Percentiles rank a stretch among this genome's conserved stretches.
These are phyloP conservation scores for Tagetes erecta DNA, from an alignment of 129 eudicot genomes.

Conservation along the genomic window DNA sequence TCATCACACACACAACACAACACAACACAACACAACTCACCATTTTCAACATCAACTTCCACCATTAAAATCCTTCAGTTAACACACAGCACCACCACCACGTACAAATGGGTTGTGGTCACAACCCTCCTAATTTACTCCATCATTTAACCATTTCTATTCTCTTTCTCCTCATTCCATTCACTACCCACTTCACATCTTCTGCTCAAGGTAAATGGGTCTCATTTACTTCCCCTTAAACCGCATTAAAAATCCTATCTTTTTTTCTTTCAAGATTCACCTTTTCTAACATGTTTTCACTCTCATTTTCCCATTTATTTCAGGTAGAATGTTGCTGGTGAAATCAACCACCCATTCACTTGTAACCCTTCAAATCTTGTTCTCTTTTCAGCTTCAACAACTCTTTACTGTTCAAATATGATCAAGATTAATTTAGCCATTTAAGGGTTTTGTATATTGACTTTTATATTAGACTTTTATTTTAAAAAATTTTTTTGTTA, in stretches of 20 bases:
- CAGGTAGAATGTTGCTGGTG: constrained; percentile 50
- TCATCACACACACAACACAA: neutral
- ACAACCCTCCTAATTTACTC: constrained; percentile 37
- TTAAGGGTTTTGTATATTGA: neutral
- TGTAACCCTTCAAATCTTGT: constrained; percentile 20
- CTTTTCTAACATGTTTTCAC: constrained; percentile 9
- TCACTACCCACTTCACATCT: constrained; percentile 43
- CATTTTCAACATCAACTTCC: constrained; percentile 28
- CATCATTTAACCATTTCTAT: constrained; percentile 40
- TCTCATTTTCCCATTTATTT: neutral
- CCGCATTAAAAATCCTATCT: neutral
- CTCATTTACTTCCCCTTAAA: constrained; percentile 5
- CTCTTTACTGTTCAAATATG: neutral
- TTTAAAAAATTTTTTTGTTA: too few relatives aligned
- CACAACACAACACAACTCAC: neutral
- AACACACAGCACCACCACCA: constrained; percentile 27
- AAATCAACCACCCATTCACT: constrained; percentile 36
- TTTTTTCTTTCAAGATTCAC: neutral
- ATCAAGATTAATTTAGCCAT: neutral
- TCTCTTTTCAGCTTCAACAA: neutral
- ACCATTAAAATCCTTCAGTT: constrained; percentile 37
- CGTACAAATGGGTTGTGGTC: constrained; percentile 48
- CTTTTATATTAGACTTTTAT: too few relatives aligned
- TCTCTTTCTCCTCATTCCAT: constrained; percentile 46
- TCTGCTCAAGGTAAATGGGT: constrained; percentile 51